A percentile compares a stretch with the other conserved stretches of the same genome.
Conservation (phyloP, 2,329 filamentous ascomycete genomes). For the Penicillium rolfsii region DNA sequence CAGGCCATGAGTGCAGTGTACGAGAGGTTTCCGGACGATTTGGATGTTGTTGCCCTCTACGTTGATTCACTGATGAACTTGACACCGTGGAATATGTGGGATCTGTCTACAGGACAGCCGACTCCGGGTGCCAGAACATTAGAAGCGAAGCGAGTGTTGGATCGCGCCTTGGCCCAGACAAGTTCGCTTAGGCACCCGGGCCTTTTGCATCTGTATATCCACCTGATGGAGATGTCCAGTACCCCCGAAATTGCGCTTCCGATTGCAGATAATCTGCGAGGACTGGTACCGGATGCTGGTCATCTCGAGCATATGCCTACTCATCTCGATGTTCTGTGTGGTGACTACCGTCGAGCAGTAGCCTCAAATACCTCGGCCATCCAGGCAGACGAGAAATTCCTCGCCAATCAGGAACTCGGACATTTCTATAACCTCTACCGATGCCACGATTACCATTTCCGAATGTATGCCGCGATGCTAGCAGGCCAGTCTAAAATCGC, state of each 20-base stretch:
- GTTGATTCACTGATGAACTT: conserved; percentile 69
- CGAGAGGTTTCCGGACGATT: conserved; percentile 55
- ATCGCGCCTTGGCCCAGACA: conserved; percentile 57
- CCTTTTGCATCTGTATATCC: conserved; percentile 74
- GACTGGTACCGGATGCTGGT: conserved; percentile 69
- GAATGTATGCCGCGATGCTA: conserved; percentile 78
- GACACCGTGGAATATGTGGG: conserved; percentile 68
- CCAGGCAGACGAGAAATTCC: conserved; percentile 68
- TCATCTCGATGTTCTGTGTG: conserved; percentile 73
- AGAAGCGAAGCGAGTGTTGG: conserved; percentile 62
- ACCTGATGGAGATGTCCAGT: conserved; percentile 76
- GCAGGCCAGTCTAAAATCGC: conserved; percentile 66
- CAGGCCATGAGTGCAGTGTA: conserved; percentile 63
- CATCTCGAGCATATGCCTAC: conserved; percentile 78
- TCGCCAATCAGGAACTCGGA: conserved; percentile 58
- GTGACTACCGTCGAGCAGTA: conserved; percentile 70
- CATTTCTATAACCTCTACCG: conserved; percentile 81
- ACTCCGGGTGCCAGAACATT: conserved; percentile 58
- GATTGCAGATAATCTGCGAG: conserved; percentile 64
- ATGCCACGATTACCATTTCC: conserved; percentile 74
- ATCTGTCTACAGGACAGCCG: conserved; percentile 61
- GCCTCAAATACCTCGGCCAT: conserved; percentile 69
- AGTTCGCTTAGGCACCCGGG: conserved; percentile 65
- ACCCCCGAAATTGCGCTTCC: conserved; percentile 65
- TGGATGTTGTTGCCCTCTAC: conserved; percentile 66